A percentile compares a stretch with the other conserved stretches of the same genome.
Evolutionary conservation across 2,329 filamentous ascomycete genomes (phyloP).

Genomic region (Fusarium xylarioides): DNA sequence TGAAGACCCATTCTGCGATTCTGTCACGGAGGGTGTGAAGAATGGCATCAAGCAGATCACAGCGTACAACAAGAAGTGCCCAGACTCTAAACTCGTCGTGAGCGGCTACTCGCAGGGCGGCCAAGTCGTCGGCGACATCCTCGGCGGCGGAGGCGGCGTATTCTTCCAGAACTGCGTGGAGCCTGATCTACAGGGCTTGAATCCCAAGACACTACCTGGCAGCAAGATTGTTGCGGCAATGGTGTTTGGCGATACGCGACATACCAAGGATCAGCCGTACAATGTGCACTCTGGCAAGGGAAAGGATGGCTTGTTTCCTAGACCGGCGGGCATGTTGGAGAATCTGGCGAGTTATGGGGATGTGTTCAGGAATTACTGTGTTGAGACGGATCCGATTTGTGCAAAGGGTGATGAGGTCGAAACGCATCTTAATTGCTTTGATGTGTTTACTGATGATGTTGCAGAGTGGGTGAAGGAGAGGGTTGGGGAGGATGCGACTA

Average conservation of each 20-base stretch:
- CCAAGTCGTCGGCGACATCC: constrained; percentile 15
- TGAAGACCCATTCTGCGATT: constrained; percentile 2
- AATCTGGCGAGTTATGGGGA: constrained; percentile 11
- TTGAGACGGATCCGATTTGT: constrained; percentile 14
- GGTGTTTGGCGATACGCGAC: constrained; percentile 16
- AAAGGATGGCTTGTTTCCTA: constrained; percentile 8
- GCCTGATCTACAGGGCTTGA: not conserved
- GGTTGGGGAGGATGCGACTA: not conserved
- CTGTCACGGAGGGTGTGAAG: constrained; percentile 8
- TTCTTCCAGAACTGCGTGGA: constrained; percentile 17
- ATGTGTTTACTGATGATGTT: constrained; percentile 3
- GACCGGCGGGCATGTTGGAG: constrained; percentile 3
- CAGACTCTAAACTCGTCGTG: constrained; percentile 11
- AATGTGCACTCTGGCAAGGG: constrained; percentile 1
- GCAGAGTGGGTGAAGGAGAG: constrained; percentile 8
- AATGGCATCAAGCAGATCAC: constrained; percentile 22
- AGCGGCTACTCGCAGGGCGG: constrained; percentile 15
- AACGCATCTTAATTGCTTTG: constrained; percentile 19
- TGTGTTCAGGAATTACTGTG: constrained; percentile 2
- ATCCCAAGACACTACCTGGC: not conserved
- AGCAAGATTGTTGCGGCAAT: constrained; percentile 10
- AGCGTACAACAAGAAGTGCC: constrained; percentile 13
- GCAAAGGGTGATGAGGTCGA: not conserved
- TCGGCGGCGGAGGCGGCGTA: constrained; percentile 16
- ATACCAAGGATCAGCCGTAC: constrained; percentile 5